phyloP scores from a whole-genome alignment of 441 rosid species.

The Melastoma candidum region DNA sequence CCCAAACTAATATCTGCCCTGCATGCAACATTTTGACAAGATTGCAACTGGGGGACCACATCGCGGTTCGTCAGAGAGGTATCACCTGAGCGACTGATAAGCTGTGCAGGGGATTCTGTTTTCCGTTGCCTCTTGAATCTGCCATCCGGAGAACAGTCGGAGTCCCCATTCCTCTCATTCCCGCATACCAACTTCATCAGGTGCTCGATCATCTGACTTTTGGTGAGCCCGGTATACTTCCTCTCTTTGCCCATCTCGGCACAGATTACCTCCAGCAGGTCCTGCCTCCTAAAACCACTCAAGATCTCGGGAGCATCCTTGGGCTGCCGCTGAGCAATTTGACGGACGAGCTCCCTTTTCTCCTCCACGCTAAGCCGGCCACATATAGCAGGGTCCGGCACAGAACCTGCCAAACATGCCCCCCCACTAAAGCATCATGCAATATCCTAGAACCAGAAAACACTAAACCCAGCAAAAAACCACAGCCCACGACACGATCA shows the following conservation, averaged over 20 bases:
- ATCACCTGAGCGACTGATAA: neutral
- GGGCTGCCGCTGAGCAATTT: constrained; percentile 24
- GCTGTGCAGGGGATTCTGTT: constrained; percentile 9
- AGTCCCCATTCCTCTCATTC: constrained; percentile 11
- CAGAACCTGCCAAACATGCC: constrained; percentile 25
- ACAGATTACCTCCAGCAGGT: constrained; percentile 30
- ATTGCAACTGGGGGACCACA: neutral
- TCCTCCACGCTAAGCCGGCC: constrained; percentile 28
- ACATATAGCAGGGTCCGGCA: constrained; percentile 42
- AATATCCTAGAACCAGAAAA: no score
- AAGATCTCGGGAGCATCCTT: constrained; percentile 28
- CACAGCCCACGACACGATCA: no score
- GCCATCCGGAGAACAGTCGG: constrained; percentile 1
- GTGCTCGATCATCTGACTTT: constrained; percentile 30
- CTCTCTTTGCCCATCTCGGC: constrained; percentile 32
- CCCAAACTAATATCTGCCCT: constrained; percentile 26
- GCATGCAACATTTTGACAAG: constrained; percentile 47
- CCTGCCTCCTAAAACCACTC: constrained; percentile 25
- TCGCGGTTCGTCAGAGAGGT: constrained; percentile 7
- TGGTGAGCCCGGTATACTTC: constrained; percentile 27
- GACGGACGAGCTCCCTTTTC: constrained; percentile 27
- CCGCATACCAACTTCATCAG: constrained; percentile 22
- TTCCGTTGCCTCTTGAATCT: constrained; percentile 21
- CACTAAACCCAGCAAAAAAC: no score
- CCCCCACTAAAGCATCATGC: no score